A percentile compares a stretch with the other conserved stretches of the same genome.
These are phyloP conservation scores for Lactuca sativa DNA, from an alignment of 129 eudicot genomes.

Conservation along the genomic window DNA sequence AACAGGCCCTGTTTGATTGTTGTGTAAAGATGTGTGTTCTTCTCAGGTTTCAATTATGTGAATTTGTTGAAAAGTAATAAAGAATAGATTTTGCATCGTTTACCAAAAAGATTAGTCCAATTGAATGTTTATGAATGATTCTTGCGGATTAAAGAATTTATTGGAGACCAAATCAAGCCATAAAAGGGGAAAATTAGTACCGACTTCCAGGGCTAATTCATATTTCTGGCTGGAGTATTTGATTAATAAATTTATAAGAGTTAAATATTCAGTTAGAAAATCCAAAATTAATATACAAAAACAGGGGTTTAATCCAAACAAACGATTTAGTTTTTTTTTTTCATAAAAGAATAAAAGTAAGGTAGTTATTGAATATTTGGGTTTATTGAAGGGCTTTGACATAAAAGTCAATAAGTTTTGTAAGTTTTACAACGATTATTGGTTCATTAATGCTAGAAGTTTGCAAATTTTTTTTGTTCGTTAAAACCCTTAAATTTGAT, in stretches of 20 bases:
- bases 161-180: slow-evolving; percentile 28
- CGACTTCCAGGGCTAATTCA: background rate
- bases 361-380: no score
- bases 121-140: slow-evolving; percentile 27
- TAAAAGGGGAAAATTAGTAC: background rate
- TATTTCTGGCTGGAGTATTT: background rate
- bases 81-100: background rate
- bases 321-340: no score
- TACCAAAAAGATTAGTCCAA: slow-evolving; percentile 8
- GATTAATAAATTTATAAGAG: background rate
- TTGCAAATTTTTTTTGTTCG: no score
- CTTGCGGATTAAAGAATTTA: slow-evolving; percentile 21
- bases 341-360: no score
- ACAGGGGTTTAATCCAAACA: no score
- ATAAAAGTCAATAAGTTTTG: no score
- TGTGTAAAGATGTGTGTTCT: background rate
- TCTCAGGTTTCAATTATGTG: background rate
- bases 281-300: no score
- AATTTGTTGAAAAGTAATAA: background rate
- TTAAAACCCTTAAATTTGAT: no score
- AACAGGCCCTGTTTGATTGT: background rate
- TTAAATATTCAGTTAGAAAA: no score
- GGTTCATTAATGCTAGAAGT: no score
- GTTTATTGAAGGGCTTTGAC: no score
- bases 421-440: no score